Conservation (phyloP, 306 rosid genomes). For the Cicer judaicum region DNA sequence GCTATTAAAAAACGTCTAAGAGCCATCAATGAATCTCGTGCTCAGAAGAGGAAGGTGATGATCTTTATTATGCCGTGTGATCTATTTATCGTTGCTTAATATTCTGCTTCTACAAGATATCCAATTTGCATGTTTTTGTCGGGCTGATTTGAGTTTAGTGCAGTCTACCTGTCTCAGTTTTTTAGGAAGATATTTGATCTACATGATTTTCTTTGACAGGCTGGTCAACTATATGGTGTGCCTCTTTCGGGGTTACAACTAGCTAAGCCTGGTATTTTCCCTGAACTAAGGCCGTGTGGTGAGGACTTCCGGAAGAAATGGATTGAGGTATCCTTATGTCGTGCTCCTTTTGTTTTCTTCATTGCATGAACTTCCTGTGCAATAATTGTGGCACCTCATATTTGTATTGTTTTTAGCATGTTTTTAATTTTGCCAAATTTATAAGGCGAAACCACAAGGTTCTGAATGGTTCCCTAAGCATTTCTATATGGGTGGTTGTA, state of each 20-base stretch:
- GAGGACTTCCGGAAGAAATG: conserved; percentile 91
- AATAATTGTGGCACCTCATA: background rate
- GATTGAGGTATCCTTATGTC: conserved; percentile 73
- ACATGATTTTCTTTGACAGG: conserved; percentile 64
- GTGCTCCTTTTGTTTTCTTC: background rate
- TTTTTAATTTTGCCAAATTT: conserved; percentile 1
- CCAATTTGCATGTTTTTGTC: conserved; percentile 26
- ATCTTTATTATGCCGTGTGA: conserved; percentile 30
- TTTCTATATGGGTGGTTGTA: conserved; percentile 12
- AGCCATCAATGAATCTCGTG: conserved; percentile 96
- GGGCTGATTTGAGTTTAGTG: background rate
- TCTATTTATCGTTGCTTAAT: conserved; percentile 24
- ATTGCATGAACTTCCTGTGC: conserved; percentile 17
- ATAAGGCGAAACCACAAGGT: conserved; percentile 17
- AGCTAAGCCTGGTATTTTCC: conserved; percentile 77
- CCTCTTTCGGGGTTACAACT: conserved; percentile 85
- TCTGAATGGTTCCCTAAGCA: conserved; percentile 2
- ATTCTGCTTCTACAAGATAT: conserved; percentile 18
- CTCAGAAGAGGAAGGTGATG: conserved; percentile 91
- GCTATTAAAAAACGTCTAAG: conserved; percentile 82
- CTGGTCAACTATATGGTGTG: conserved; percentile 93
- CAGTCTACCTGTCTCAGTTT: conserved; percentile 24
- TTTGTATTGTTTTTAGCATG: background rate
- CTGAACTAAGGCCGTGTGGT: conserved; percentile 74
- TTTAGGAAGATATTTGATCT: conserved; percentile 45